phyloP scores from a whole-genome alignment of 2,329 filamentous ascomycete species.

The Clonostachys rhizophaga region DNA sequence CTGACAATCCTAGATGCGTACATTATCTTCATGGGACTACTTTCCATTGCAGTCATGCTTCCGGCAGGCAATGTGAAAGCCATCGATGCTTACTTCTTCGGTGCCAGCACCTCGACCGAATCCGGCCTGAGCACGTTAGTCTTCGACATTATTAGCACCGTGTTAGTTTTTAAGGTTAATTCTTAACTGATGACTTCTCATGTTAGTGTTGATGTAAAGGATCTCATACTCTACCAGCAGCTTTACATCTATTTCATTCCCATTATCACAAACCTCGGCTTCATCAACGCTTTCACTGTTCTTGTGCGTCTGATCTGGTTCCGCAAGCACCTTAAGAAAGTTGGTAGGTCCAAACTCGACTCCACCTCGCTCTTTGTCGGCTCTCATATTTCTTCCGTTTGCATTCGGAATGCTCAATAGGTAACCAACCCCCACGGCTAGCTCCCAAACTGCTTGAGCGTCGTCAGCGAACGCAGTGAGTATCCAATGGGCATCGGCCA shows the following conservation, averaged over 20 bases:
- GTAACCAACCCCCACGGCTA: no score
- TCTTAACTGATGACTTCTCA: neutral
- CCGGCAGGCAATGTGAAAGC: conserved; percentile 10
- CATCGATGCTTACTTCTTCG: conserved; percentile 45
- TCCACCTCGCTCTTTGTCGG: no score
- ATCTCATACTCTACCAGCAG: conserved; percentile 44
- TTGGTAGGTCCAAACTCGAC: conserved; percentile 10
- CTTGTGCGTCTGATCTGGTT: conserved; percentile 43
- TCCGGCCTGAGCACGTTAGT: conserved; percentile 44
- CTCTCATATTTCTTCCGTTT: no score
- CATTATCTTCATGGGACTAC: conserved; percentile 5
- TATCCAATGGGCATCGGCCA: no score
- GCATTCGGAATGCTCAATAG: no score
- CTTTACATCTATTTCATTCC: conserved; percentile 44
- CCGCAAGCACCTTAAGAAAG: conserved; percentile 31
- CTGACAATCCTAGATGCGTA: conserved; percentile 3
- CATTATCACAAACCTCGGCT: conserved; percentile 39
- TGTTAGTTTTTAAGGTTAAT: no score
- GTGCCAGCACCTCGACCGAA: conserved; percentile 42
- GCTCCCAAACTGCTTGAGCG: no score
- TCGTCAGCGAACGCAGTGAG: no score
- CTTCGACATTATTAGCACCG: no score
- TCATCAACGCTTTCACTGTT: conserved; percentile 44
- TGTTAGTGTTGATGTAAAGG: conserved; percentile 41
- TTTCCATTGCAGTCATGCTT: conserved; percentile 2